phyloP scores from a whole-genome alignment of 2,329 filamentous ascomycete species.

The Beauveria rudraprayagi region DNA sequence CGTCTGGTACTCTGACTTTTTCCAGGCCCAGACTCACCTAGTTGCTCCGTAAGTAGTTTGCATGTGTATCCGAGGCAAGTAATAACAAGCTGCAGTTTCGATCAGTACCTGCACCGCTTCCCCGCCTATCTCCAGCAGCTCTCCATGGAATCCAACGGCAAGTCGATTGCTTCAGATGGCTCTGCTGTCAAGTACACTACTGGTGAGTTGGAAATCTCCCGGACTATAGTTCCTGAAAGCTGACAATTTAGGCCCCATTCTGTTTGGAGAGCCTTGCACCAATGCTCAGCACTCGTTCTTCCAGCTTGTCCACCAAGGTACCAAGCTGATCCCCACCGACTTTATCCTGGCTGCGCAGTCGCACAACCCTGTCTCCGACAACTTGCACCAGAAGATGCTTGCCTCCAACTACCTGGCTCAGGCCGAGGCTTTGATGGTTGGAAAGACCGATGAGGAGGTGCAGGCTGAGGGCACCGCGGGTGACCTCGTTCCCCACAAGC shows the following conservation, averaged over 20 bases:
- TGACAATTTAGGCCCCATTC: constrained; percentile 56
- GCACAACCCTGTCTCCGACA: constrained; percentile 88
- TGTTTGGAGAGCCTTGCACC: constrained; percentile 97
- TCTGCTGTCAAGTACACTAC: constrained; percentile 96
- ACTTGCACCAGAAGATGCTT: constrained; percentile 94
- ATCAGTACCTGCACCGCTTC: constrained; percentile 99
- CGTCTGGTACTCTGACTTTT: constrained; percentile 99
- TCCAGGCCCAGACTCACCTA: constrained; percentile 93
- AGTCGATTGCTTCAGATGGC: constrained; percentile 84
- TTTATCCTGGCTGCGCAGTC: constrained; percentile 95
- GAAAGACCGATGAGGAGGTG: constrained; percentile 75
- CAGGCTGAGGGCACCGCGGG: constrained; percentile 66
- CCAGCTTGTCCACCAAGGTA: constrained; percentile 98
- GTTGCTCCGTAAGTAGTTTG: constrained; percentile 70
- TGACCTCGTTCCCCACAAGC: constrained; percentile 91
- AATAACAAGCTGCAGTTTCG: constrained; percentile 53
- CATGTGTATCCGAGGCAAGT: neutral
- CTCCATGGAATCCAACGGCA: constrained; percentile 99
- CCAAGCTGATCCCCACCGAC: constrained; percentile 95
- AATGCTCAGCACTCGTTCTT: constrained; percentile 99
- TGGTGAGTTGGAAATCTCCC: constrained; percentile 30
- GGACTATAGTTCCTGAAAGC: neutral
- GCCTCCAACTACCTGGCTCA: constrained; percentile 89
- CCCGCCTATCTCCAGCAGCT: constrained; percentile 97
- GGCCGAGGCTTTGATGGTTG: constrained; percentile 83